Evolutionary conservation across 371 early-diverging fungal species (phyloP), one percentile per base, ranked within the genome.

Genomic region (Lichtheimia hyalospora): DNA sequence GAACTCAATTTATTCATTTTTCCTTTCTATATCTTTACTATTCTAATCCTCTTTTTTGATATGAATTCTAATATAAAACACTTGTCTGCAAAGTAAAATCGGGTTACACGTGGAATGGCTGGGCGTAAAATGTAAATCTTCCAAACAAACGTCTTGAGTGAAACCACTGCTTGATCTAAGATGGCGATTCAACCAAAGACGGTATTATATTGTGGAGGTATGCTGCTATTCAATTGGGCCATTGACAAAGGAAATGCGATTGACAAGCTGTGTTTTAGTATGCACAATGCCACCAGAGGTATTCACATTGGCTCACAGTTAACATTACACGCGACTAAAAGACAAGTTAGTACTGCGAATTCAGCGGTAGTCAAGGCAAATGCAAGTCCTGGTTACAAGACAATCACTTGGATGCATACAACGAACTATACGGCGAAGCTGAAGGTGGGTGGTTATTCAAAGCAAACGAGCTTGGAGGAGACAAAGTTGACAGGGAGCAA

Each of bases 311-410:
- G 27, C 40, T 34, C 54, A 10, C 24, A 25, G 41, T 14, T 54
- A n/a, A 43, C 34, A 67, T 15, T 57, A 10, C 13, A 52, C 40
- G 40, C 50, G 34, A 25, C 46, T 27, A 44, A 57, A 27, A 14
- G 23, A 14, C 4, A 2, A 50, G 41, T 13, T 63, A 96, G 92
- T 95, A 90, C 75, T 96, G 96, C 81, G 93, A 92, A 79, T 94
- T 88, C 63, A 90, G 92, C n/a, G 84, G 89, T 41, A 86, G 89
- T 5, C 77, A 82, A 39, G 87, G 85, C 42, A 88, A 91, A 64
- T 95, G 96, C 78, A 88, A 90, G 68, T 68, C 79, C 21, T 93
- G 94, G 94, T 73, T 94, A 49, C 73, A 77, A 54, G 77, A 79
- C 25, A 73, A 85, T 23, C 76, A 92, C 56, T 73, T 82, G 20